A percentile compares a stretch with the other conserved stretches of the same genome.
Conservation (phyloP, 345 rosid genomes). For the Gynandropsis gynandra region DNA sequence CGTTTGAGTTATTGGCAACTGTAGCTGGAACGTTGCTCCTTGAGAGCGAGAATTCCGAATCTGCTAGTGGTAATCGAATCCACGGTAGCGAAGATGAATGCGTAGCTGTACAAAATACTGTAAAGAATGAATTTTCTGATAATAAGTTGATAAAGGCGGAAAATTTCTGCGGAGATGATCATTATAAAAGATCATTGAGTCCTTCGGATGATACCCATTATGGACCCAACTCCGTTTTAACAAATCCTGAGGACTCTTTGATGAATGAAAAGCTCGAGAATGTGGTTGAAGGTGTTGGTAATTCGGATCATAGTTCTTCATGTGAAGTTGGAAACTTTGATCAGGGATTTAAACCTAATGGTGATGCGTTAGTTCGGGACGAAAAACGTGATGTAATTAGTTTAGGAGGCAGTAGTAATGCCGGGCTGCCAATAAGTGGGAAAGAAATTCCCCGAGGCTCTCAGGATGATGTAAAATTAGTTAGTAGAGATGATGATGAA, state of each 20-base stretch:
- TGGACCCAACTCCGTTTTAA: conserved; percentile 30
- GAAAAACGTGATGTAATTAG: conserved; percentile 48
- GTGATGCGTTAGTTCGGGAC: conserved; percentile 35
- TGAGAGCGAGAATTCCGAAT: conserved; percentile 34
- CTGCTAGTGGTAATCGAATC: conserved; percentile 29
- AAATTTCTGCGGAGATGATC: not conserved
- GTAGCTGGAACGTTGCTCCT: conserved; percentile 75
- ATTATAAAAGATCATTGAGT: not conserved
- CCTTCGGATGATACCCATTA: conserved; percentile 12
- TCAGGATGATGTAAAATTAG: conserved; percentile 58
- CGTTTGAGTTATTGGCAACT: conserved; percentile 82
- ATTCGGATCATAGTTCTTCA: conserved; percentile 20
- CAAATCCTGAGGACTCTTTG: conserved; percentile 22
- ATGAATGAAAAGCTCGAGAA: conserved; percentile 32
- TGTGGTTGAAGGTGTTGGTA: conserved; percentile 18
- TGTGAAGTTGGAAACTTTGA: conserved; percentile 21
- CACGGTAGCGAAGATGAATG: conserved; percentile 29
- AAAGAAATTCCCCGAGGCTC: conserved; percentile 20
- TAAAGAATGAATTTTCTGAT: conserved; percentile 28
- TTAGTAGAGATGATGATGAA: conserved; percentile 90
- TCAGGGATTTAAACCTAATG: conserved; percentile 27
- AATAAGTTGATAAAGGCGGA: not conserved
- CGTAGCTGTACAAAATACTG: conserved; percentile 32
- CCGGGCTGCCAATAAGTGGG: conserved; percentile 16
- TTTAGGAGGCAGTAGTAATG: conserved; percentile 41